Evolutionary conservation across 2,329 filamentous ascomycete species (phyloP).

Genomic region (Massarina eburnea): DNA sequence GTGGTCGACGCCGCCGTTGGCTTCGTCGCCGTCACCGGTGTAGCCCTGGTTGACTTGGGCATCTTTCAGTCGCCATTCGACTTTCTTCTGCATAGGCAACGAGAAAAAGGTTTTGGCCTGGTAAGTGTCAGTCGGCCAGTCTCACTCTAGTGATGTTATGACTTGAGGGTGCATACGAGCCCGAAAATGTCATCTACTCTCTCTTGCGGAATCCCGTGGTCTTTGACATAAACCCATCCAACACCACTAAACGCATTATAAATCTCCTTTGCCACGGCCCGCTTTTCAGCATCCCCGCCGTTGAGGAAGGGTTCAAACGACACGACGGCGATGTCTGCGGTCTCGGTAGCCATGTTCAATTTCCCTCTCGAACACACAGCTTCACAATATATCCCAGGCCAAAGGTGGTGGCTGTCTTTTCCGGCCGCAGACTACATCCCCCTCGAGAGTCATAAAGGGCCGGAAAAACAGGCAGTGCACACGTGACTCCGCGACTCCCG

Average conservation of each 20-base stretch:
- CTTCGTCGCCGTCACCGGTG: conserved; percentile 39
- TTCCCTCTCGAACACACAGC: neutral
- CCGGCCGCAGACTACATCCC: neutral
- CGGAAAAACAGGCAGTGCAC: too few relatives aligned
- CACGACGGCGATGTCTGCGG: conserved; percentile 24
- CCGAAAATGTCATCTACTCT: conserved; percentile 32
- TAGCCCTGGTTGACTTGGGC: conserved; percentile 45
- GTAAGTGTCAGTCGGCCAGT: neutral
- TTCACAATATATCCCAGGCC: too few relatives aligned
- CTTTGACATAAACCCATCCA: conserved; percentile 48
- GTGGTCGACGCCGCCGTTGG: conserved; percentile 32
- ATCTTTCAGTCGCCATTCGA: conserved; percentile 40
- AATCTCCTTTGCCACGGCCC: conserved; percentile 31
- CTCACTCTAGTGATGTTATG: neutral
- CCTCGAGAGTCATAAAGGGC: conserved; percentile 5
- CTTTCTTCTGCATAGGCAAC: conserved; percentile 34
- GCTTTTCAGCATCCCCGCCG: conserved; percentile 19
- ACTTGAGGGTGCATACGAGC: conserved; percentile 18
- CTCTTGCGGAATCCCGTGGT: conserved; percentile 42
- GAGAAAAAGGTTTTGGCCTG: conserved; percentile 40
- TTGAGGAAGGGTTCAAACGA: conserved; percentile 29
- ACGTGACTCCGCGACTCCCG: too few relatives aligned
- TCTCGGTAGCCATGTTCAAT: conserved; percentile 8
- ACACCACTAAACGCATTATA: conserved; percentile 43
- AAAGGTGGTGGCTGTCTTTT: too few relatives aligned